A percentile compares a stretch with the other conserved stretches of the same genome.
Evolutionary conservation across 2,329 filamentous ascomycete genomes (phyloP).

Genomic region (Coniosporium tulheliwenetii): DNA sequence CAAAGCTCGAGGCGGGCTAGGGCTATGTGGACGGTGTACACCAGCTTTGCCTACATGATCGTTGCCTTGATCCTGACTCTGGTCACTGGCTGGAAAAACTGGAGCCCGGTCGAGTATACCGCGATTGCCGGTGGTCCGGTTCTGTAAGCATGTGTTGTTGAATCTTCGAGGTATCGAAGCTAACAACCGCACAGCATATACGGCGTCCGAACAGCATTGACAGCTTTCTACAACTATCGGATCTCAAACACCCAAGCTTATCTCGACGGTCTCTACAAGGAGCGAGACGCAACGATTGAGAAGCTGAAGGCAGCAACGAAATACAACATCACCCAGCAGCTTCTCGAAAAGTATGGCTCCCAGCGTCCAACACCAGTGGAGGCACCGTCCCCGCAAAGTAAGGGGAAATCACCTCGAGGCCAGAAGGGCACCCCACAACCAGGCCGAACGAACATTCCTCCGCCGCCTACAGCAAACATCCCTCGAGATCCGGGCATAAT

Average conservation of each 20-base stretch:
- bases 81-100: constrained; percentile 69
- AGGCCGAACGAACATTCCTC: constrained; percentile 37
- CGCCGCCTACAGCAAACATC: constrained; percentile 52
- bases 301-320: constrained; percentile 90
- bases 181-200: constrained; percentile 53
- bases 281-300: constrained; percentile 77
- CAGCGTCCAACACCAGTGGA: constrained; percentile 31
- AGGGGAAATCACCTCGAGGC: constrained; percentile 6
- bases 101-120: constrained; percentile 63
- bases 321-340: constrained; percentile 84
- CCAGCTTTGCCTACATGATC: constrained; percentile 78
- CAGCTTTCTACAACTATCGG: constrained; percentile 66
- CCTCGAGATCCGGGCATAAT: constrained; percentile 15
- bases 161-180: constrained; percentile 1
- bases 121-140: constrained; percentile 65
- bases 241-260: constrained; percentile 52
- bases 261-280: constrained; percentile 59
- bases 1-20: constrained; percentile 62
- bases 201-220: constrained; percentile 47
- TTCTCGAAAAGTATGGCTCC: constrained; percentile 84
- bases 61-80: constrained; percentile 68
- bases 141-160: constrained; percentile 32
- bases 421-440: constrained; percentile 14
- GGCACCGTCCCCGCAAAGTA: constrained; percentile 8
- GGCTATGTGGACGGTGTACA: constrained; percentile 80